Conservation (phyloP, 163 green algal genomes). For the Scenedesmus sp. region DNA sequence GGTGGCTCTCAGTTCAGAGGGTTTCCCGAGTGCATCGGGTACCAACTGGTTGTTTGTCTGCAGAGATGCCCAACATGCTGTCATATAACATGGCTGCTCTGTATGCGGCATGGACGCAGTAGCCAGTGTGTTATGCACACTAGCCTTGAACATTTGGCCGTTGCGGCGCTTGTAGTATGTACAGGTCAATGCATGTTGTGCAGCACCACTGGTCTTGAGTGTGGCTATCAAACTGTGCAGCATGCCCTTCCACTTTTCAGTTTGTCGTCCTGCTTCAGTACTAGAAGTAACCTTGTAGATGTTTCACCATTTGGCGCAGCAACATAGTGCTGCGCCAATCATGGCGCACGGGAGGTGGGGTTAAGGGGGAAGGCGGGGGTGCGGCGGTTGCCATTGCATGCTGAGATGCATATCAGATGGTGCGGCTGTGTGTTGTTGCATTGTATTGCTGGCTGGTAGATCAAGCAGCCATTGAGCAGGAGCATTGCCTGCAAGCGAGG, state of each 20-base stretch:
- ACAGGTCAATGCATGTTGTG: neutral
- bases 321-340: neutral
- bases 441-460: neutral
- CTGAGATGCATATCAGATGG: slow-evolving; percentile 14
- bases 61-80: too few relatives aligned
- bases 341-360: neutral
- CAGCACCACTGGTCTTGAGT: neutral
- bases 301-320: neutral
- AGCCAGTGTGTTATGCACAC: neutral
- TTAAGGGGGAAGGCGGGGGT: neutral
- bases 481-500: too few relatives aligned
- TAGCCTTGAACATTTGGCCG: neutral
- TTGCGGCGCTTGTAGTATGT: neutral
- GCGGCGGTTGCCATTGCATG: neutral
- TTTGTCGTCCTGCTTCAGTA: neutral
- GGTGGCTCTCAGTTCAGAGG: too few relatives aligned
- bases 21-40: too few relatives aligned
- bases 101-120: too few relatives aligned
- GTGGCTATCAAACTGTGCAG: neutral
- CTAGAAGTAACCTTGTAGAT: neutral
- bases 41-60: too few relatives aligned
- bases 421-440: neutral
- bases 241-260: neutral
- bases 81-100: too few relatives aligned
- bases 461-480: neutral